phyloP scores from a whole-genome alignment of 805 yeast genomes.

The Yamadazyma kitorensis region DNA sequence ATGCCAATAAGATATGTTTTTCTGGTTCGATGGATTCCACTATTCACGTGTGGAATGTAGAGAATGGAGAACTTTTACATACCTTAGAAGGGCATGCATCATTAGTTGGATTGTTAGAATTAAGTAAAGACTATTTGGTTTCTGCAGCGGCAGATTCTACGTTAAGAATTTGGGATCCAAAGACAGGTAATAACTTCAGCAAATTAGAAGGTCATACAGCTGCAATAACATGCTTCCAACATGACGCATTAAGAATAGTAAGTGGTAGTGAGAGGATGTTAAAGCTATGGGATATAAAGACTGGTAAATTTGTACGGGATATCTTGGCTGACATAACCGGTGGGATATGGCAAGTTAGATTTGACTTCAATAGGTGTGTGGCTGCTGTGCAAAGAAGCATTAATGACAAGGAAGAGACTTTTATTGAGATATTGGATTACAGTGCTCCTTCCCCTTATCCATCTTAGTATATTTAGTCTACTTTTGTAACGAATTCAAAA shows the following conservation, averaged over 20 bases:
- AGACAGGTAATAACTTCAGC: slow-evolving; percentile 60
- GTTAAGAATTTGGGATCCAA: slow-evolving; percentile 89
- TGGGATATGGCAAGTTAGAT: slow-evolving; percentile 92
- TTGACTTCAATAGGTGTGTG: slow-evolving; percentile 79
- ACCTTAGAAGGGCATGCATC: slow-evolving; percentile 86
- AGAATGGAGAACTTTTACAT: slow-evolving; percentile 64
- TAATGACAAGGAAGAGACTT: slow-evolving; percentile 60
- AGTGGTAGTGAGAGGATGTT: slow-evolving; percentile 88
- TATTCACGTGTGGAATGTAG: slow-evolving; percentile 86
- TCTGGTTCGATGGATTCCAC: slow-evolving; percentile 91
- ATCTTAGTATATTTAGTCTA: neutral
- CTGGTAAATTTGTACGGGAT: slow-evolving; percentile 74
- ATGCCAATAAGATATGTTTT: slow-evolving; percentile 71
- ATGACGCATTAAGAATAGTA: slow-evolving; percentile 77
- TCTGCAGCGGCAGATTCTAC: slow-evolving; percentile 97
- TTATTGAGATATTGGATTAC: slow-evolving; percentile 82
- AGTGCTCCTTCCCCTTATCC: slow-evolving; percentile 38
- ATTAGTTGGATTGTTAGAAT: slow-evolving; percentile 80
- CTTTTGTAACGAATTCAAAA: neutral
- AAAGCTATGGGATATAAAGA: slow-evolving; percentile 80
- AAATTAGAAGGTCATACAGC: slow-evolving; percentile 78
- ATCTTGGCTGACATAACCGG: slow-evolving; percentile 73
- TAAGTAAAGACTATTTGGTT: slow-evolving; percentile 72
- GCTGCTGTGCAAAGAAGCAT: slow-evolving; percentile 74
- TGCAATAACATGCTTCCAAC: slow-evolving; percentile 92